These are phyloP conservation scores for Paramecium sonneborni DNA, from an alignment of 73 alveolate genomes.

Conservation along the genomic window DNA sequence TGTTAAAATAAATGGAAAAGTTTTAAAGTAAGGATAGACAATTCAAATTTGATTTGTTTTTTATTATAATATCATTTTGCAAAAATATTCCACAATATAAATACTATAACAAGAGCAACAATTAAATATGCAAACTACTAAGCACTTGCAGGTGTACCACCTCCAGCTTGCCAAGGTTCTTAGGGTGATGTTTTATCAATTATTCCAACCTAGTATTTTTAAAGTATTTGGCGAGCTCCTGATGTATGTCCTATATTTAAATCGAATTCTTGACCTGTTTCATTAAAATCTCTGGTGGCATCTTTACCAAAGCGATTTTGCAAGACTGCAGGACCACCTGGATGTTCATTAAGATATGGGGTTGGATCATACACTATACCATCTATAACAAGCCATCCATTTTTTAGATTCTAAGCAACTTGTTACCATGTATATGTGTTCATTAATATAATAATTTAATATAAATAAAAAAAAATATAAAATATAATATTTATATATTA, in stretches of 20 bases:
- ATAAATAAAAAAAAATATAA: too few relatives aligned
- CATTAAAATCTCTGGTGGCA: slow-evolving; percentile 61
- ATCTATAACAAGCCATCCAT: slow-evolving; percentile 61
- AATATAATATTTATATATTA: too few relatives aligned
- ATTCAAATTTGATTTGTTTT: not conserved
- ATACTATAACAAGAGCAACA: not conserved
- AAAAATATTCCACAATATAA: not conserved
- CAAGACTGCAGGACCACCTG: slow-evolving; percentile 60
- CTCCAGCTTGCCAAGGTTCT: slow-evolving; percentile 24
- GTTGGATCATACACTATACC: slow-evolving; percentile 39
- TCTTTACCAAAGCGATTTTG: slow-evolving; percentile 56
- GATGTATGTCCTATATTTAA: not conserved
- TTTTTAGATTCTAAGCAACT: slow-evolving; percentile 21
- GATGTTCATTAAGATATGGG: slow-evolving; percentile 48
- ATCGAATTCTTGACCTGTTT: slow-evolving; percentile 11
- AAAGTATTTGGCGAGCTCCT: not conserved
- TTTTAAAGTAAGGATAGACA: not conserved
- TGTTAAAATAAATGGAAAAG: not conserved
- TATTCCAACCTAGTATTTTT: not conserved
- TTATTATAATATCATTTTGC: not conserved
- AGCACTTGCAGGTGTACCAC: slow-evolving; percentile 42
- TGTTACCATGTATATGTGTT: not conserved
- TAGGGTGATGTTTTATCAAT: not conserved
- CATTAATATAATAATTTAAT: too few relatives aligned
- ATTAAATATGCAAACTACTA: slow-evolving; percentile 20